These are phyloP conservation scores for Truncatella angustata DNA, from an alignment of 2,329 filamentous ascomycete species.

Conservation along the genomic window DNA sequence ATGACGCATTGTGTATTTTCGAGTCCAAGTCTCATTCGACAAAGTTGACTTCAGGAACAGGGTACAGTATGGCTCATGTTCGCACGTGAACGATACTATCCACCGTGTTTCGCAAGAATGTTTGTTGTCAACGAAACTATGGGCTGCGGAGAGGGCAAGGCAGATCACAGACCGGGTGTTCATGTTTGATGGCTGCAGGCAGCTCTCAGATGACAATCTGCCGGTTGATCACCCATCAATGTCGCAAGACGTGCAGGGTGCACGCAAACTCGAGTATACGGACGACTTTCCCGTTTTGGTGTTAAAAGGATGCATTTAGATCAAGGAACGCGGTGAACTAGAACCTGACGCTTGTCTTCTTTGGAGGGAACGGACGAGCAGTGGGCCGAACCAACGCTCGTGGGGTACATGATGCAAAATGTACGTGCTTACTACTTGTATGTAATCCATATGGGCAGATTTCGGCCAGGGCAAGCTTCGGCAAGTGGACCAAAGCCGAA, in stretches of 20 bases:
- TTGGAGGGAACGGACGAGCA: neutral
- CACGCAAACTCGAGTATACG: neutral
- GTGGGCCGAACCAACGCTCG: slow-evolving; percentile 3
- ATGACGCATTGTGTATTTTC: too few relatives aligned
- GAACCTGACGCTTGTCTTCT: slow-evolving; percentile 1
- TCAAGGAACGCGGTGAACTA: slow-evolving; percentile 14
- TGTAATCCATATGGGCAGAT: neutral
- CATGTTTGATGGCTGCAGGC: neutral
- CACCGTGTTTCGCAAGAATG: too few relatives aligned
- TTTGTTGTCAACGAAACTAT: too few relatives aligned
- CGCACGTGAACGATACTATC: too few relatives aligned
- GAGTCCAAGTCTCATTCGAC: too few relatives aligned
- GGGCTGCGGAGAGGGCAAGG: too few relatives aligned
- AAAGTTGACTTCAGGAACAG: too few relatives aligned
- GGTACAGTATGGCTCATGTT: too few relatives aligned
- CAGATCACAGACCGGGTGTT: neutral
- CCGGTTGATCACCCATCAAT: neutral
- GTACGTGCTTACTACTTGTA: neutral
- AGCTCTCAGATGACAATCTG: neutral
- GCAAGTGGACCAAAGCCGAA: slow-evolving; percentile 6
- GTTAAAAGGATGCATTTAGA: slow-evolving; percentile 19
- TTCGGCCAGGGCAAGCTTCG: slow-evolving; percentile 2
- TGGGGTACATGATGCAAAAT: neutral
- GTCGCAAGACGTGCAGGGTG: neutral
- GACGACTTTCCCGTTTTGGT: slow-evolving; percentile 28